A percentile compares a stretch with the other conserved stretches of the same genome.
phyloP scores from a whole-genome alignment of 352 stramenopile species.

The Pythium aristosporum region DNA sequence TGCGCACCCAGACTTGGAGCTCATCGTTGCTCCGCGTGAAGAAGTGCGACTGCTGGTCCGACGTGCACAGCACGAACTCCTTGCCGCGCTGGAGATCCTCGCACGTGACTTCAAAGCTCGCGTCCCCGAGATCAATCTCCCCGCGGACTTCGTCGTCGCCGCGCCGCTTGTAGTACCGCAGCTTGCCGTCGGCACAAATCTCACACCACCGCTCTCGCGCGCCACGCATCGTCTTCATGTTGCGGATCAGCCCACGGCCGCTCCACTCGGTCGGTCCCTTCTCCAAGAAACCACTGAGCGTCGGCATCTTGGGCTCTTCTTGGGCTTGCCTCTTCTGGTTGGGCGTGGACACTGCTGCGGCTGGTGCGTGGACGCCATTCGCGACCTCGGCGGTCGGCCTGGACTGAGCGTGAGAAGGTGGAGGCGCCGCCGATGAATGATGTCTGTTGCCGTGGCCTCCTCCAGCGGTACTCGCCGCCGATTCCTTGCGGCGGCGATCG shows the following conservation, averaged over 20 bases:
- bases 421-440: slow-evolving; percentile 3
- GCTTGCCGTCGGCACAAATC: slow-evolving; percentile 61
- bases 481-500: slow-evolving; percentile 21
- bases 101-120: slow-evolving; percentile 80
- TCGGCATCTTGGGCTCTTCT: slow-evolving; percentile 59
- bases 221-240: slow-evolving; percentile 87
- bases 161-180: slow-evolving; percentile 88
- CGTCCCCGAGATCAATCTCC: slow-evolving; percentile 78
- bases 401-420: not conserved
- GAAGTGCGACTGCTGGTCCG: slow-evolving; percentile 85
- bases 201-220: slow-evolving; percentile 84
- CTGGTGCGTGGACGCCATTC: not conserved
- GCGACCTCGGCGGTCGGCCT: slow-evolving; percentile 9
- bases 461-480: not conserved
- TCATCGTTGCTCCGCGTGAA: slow-evolving; percentile 75
- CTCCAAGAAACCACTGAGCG: slow-evolving; percentile 72
- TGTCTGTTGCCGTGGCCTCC: not conserved
- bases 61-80: slow-evolving; percentile 81
- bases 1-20: slow-evolving; percentile 78
- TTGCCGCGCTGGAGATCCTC: slow-evolving; percentile 72
- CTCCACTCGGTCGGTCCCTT: slow-evolving; percentile 88
- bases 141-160: slow-evolving; percentile 78
- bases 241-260: slow-evolving; percentile 66
- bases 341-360: not conserved
- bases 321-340: slow-evolving; percentile 24